phyloP scores from a whole-genome alignment of 495 filamentous ascomycete species.

The Immersiella caudata region DNA sequence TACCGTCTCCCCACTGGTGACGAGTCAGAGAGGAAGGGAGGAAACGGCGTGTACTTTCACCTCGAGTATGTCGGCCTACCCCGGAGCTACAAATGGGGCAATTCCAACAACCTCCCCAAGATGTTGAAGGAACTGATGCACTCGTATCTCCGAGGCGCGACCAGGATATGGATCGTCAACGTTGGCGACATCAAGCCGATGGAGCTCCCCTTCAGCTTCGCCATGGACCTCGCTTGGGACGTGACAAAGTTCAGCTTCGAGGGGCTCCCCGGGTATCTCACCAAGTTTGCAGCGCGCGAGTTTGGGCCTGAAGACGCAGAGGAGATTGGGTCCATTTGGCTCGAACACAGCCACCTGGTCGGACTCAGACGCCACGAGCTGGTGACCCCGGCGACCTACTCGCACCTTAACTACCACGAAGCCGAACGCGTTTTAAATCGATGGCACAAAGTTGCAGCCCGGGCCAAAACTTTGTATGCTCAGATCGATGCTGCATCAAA shows the following conservation, averaged over 20 bases:
- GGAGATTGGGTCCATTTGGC: constrained; percentile 53
- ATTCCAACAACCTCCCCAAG: constrained; percentile 53
- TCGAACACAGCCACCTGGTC: constrained; percentile 57
- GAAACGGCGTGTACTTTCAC: constrained; percentile 66
- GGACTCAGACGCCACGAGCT: constrained; percentile 62
- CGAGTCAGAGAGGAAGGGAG: constrained; percentile 55
- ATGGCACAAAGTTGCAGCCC: constrained; percentile 52
- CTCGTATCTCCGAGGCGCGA: constrained; percentile 55
- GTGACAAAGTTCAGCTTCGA: constrained; percentile 49
- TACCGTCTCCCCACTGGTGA: constrained; percentile 58
- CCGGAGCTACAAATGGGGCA: constrained; percentile 61
- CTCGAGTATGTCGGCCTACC: constrained; percentile 63
- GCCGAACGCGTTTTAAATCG: constrained; percentile 56
- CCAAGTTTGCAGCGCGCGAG: constrained; percentile 42
- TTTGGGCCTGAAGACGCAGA: constrained; percentile 49
- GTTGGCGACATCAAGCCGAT: constrained; percentile 66
- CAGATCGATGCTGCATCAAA: constrained; percentile 39
- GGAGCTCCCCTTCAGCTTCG: constrained; percentile 37
- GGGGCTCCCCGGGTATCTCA: constrained; percentile 28
- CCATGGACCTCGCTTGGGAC: constrained; percentile 61
- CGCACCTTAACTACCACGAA: constrained; percentile 62
- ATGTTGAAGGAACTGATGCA: constrained; percentile 52
- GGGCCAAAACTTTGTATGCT: constrained; percentile 50
- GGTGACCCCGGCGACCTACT: constrained; percentile 52
- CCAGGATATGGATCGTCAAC: constrained; percentile 67